Evolutionary conservation across 495 filamentous ascomycete genomes (phyloP).

Genomic region (Penicillium maclennaniae): DNA sequence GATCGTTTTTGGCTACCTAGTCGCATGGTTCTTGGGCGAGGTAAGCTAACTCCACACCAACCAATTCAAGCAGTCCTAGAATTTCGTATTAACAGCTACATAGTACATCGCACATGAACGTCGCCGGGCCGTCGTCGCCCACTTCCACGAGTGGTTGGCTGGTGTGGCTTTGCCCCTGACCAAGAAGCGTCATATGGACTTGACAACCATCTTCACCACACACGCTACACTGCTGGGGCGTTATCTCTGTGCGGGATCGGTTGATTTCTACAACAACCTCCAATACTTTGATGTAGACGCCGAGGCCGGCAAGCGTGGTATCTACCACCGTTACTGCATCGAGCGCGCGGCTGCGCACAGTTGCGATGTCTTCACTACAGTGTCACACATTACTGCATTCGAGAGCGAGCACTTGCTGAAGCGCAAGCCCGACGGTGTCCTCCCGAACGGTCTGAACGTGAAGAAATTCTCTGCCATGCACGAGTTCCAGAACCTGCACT

Average conservation of each 20-base stretch:
- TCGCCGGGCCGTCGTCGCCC: conserved; percentile 84
- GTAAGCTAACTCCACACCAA: conserved; percentile 42
- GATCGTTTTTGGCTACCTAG: conserved; percentile 93
- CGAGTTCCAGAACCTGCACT: conserved; percentile 98
- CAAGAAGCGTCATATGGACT: conserved; percentile 90
- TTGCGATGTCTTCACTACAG: conserved; percentile 95
- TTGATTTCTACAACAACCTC: conserved; percentile 99
- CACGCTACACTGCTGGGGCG: conserved; percentile 92
- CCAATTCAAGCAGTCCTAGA: no score
- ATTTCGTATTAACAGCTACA: not conserved
- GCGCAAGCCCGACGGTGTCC: conserved; percentile 92
- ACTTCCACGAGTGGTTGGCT: conserved; percentile 98
- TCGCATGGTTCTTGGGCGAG: conserved; percentile 98
- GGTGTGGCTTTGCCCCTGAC: conserved; percentile 92
- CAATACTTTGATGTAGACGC: conserved; percentile 96
- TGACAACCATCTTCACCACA: conserved; percentile 98
- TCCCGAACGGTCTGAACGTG: conserved; percentile 96
- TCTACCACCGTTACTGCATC: conserved; percentile 98
- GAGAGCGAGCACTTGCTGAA: conserved; percentile 97
- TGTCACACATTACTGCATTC: conserved; percentile 97
- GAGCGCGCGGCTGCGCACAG: conserved; percentile 89
- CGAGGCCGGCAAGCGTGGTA: conserved; percentile 95
- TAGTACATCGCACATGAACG: conserved; percentile 93
- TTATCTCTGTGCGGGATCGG: conserved; percentile 94
- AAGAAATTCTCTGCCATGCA: conserved; percentile 98